phyloP scores from a whole-genome alignment of 1,284 basidiomycete genomes.

The Pterulicium gracile region DNA sequence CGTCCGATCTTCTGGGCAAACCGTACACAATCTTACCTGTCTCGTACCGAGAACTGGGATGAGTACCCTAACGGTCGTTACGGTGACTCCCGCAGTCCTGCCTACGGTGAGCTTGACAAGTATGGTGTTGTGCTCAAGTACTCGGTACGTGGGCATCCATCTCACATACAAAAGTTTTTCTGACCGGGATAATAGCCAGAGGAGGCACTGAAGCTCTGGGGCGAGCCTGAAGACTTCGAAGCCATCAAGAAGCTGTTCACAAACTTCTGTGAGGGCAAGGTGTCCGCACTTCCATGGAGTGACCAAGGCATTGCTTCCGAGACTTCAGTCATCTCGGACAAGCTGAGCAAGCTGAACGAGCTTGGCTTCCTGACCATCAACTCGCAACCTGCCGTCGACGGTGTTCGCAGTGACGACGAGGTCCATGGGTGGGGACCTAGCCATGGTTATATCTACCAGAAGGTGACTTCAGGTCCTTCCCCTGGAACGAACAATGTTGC shows the following conservation, averaged over 20 bases:
- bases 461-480: conserved; percentile 39
- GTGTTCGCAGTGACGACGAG: conserved; percentile 77
- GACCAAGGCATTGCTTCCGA: conserved; percentile 81
- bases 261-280: conserved; percentile 63
- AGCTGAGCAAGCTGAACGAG: conserved; percentile 80
- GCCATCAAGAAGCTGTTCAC: conserved; percentile 74
- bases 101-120: conserved; percentile 95
- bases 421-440: conserved; percentile 91
- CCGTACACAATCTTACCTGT: conserved; percentile 83
- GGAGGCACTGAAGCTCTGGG: conserved; percentile 84
- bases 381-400: conserved; percentile 96
- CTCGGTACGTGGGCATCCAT: conserved; percentile 36
- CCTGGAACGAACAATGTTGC: conserved; percentile 5
- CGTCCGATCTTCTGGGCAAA: conserved; percentile 97
- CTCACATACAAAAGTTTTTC: conserved; percentile 4
- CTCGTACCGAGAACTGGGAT: conserved; percentile 95
- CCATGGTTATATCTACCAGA: conserved; percentile 96
- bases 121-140: conserved; percentile 86
- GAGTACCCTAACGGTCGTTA: conserved; percentile 99
- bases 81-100: conserved; percentile 92
- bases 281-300: conserved; percentile 90
- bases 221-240: conserved; percentile 55
- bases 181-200: conserved; percentile 54
- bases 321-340: conserved; percentile 73
- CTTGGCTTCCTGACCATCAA: conserved; percentile 96